Percentiles rank a stretch among this genome's conserved stretches.
These are phyloP conservation scores for Candida berthetii DNA, from an alignment of 805 yeast species.

Conservation along the genomic window DNA sequence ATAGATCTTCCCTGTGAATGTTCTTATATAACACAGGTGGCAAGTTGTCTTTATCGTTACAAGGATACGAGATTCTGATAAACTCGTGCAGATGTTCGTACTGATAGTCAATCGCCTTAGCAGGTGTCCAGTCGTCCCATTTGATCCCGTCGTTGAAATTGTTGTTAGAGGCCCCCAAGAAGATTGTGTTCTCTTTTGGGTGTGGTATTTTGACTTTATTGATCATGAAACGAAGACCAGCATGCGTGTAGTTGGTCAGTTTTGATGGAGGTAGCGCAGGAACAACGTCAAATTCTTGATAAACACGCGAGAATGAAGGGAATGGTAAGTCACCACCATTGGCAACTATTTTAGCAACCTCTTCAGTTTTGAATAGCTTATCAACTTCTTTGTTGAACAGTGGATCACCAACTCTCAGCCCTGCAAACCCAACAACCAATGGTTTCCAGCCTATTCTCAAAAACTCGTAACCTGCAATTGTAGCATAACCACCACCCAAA, in stretches of 20 bases:
- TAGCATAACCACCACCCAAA: slow-evolving; percentile 67
- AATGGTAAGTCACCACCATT: slow-evolving; percentile 22
- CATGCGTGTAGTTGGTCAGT: slow-evolving; percentile 24
- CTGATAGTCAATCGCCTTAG: too few relatives aligned
- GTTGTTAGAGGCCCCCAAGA: background rate
- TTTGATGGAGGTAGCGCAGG: slow-evolving; percentile 44
- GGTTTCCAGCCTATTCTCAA: slow-evolving; percentile 47
- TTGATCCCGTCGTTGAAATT: background rate
- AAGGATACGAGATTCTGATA: too few relatives aligned
- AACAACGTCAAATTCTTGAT: slow-evolving; percentile 51
- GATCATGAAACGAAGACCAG: slow-evolving; percentile 25
- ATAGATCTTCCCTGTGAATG: too few relatives aligned
- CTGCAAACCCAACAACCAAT: slow-evolving; percentile 51
- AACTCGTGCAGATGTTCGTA: too few relatives aligned
- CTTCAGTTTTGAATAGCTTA: slow-evolving; percentile 33
- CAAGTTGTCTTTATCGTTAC: too few relatives aligned
- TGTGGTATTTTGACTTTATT: slow-evolving; percentile 29
- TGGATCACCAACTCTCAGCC: slow-evolving; percentile 58
- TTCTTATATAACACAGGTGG: too few relatives aligned
- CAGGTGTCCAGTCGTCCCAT: too few relatives aligned
- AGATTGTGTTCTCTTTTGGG: slow-evolving; percentile 13
- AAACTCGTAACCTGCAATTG: slow-evolving; percentile 57
- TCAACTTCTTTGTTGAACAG: slow-evolving; percentile 48
- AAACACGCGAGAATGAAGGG: slow-evolving; percentile 41
- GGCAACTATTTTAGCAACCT: slow-evolving; percentile 19